Base-by-base conservation (phyloP, 2,329 filamentous ascomycete genomes). In the Calonectria pseudoreteaudii region DNA sequence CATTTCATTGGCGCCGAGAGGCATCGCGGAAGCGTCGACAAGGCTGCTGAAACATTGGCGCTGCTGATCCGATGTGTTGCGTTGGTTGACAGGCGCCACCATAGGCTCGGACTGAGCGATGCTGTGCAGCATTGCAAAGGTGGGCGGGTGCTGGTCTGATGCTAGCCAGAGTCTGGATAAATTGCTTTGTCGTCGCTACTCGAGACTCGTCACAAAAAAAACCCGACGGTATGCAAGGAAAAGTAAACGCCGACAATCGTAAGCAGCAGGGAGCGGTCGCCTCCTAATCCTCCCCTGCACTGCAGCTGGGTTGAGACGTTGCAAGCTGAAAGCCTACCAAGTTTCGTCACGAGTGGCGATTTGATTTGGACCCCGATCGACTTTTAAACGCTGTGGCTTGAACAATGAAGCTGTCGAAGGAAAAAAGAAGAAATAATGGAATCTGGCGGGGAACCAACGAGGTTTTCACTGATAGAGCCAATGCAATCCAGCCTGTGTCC, bases 401-500 rank as follows among this genome's bases (percentile, higher is more conserved):
- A 23, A 47, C 23, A 23, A 5, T 47, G 44, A 47, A 23, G 20
- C 1, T 5, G 44, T 23, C 20, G n/a, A 23, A n/a, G 8, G 11
- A 23, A 5, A 23, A 5, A 47, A 11, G 11, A 13, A n/a, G 8
- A n/a, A 0, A n/a, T 18, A 7, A 47, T 47, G 3, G n/a, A 47
- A 13, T 4, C 20, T 23, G 11, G 44, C 3, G 44, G 44, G 44
- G 4, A 3, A 3, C 20, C 10, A 8, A 8, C 41, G 2, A 6
- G 9, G 5, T 47, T 47, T n/a, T 23, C 8, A 47, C 9, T 47
- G 8, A 47, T 11, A 47, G n/a, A 47, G 20, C 2, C 41, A 11
- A 2, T 11, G 0, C 3, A 10, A 6, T n/a, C 20, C 2, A n/a
- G 11, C 44, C 2, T 47, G 4, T 4, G 44, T 13, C 10, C 2